Evolutionary conservation across 1,284 basidiomycete genomes (phyloP).

Genomic region (Entoloma clypeatum): DNA sequence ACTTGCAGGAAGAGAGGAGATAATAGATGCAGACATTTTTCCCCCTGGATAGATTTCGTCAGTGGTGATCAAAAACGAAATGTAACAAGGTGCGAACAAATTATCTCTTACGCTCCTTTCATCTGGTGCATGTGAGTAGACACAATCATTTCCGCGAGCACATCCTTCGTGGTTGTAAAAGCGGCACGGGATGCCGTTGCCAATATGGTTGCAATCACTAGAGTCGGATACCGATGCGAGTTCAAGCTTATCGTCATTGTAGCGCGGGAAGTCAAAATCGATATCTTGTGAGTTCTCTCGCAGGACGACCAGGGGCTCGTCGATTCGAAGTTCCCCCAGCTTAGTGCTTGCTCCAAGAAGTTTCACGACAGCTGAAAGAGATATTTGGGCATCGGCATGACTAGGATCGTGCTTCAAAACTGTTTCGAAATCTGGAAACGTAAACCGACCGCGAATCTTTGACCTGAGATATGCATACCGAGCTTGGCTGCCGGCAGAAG

Average conservation of each 20-base stretch:
- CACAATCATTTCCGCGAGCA: slow-evolving; percentile 35
- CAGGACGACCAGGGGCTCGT: slow-evolving; percentile 15
- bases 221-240: slow-evolving; percentile 38
- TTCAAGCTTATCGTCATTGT: slow-evolving; percentile 31
- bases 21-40: slow-evolving; percentile 38
- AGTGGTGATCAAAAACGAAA: neutral
- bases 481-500: slow-evolving; percentile 33
- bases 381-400: slow-evolving; percentile 28
- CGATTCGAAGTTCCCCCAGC: slow-evolving; percentile 22
- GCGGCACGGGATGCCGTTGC: slow-evolving; percentile 47
- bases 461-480: slow-evolving; percentile 25
- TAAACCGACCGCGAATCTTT: neutral
- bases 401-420: slow-evolving; percentile 33
- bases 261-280: slow-evolving; percentile 34
- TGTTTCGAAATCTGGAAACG: slow-evolving; percentile 34
- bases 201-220: slow-evolving; percentile 45
- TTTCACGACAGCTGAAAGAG: slow-evolving; percentile 26
- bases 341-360: slow-evolving; percentile 25
- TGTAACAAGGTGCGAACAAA: slow-evolving; percentile 35
- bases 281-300: slow-evolving; percentile 18
- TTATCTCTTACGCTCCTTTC: slow-evolving; percentile 46
- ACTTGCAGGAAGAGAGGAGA: slow-evolving; percentile 35
- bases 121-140: slow-evolving; percentile 49
- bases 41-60: slow-evolving; percentile 25
- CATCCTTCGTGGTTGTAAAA: slow-evolving; percentile 51